Conservation (phyloP, 148 eudicot genomes). For the Spergularia marina region DNA sequence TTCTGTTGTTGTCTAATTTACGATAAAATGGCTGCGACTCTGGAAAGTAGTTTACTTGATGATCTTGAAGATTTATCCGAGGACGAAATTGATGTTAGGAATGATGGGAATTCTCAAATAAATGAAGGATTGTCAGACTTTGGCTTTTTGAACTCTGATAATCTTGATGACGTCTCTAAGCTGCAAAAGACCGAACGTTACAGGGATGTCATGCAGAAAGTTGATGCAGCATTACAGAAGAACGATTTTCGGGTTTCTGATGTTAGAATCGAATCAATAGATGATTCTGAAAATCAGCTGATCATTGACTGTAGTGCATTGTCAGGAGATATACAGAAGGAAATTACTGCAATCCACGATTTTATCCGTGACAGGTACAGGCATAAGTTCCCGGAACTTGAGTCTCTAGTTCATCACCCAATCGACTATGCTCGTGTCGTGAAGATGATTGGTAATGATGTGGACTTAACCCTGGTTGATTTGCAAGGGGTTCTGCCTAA, state of each 20-base stretch:
- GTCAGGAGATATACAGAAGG: constrained; percentile 73
- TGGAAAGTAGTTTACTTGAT: too few species aligned
- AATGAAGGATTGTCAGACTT: too few species aligned
- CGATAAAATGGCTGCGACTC: too few species aligned
- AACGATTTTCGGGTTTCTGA: too few species aligned
- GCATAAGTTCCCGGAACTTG: constrained; percentile 71
- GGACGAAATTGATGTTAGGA: too few species aligned
- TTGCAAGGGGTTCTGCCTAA: constrained; percentile 70
- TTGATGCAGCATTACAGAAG: constrained; percentile 27
- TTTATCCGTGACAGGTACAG: constrained; percentile 76
- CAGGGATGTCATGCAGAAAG: constrained; percentile 65
- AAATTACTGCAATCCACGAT: constrained; percentile 55
- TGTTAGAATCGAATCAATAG: constrained; percentile 19
- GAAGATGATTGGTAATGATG: constrained; percentile 74
- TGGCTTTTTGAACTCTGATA: too few species aligned
- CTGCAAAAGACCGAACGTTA: constrained; percentile 30
- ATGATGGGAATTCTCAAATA: too few species aligned
- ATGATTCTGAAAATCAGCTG: constrained; percentile 57
- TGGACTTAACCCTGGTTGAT: constrained; percentile 74
- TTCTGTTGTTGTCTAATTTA: too few species aligned
- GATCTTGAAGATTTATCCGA: too few species aligned
- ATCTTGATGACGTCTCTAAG: too few species aligned
- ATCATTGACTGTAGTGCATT: constrained; percentile 73
- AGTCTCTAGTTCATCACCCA: constrained; percentile 71
- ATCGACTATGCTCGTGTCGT: constrained; percentile 82